Percentiles rank a stretch among this genome's conserved stretches.
phyloP scores from a whole-genome alignment of 139 green algal species.

The Monoraphidium neglectum region DNA sequence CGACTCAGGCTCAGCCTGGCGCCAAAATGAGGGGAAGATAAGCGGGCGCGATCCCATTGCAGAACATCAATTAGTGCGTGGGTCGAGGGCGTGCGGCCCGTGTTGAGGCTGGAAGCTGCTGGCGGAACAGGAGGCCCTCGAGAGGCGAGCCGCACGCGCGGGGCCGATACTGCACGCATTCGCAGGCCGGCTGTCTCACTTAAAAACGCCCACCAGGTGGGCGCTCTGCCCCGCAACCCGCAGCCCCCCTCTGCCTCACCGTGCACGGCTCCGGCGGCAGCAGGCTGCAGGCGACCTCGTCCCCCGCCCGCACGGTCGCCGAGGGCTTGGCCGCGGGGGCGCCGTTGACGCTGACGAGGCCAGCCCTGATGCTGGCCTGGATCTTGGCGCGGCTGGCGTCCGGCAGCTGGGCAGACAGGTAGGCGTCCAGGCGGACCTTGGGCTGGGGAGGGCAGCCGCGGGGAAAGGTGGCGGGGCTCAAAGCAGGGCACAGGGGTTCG shows the following conservation, averaged over 20 bases:
- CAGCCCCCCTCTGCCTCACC: slow-evolving; percentile 48
- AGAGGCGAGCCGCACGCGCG: no score
- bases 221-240: no score
- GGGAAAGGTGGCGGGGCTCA: no score
- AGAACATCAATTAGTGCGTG: background rate
- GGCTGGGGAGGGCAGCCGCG: slow-evolving; percentile 17
- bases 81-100: no score
- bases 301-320: slow-evolving; percentile 52
- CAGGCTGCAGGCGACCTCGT: slow-evolving; percentile 61
- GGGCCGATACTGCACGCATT: no score
- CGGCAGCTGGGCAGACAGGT: slow-evolving; percentile 47
- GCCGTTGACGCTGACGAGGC: slow-evolving; percentile 71
- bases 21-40: background rate
- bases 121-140: no score
- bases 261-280: slow-evolving; percentile 54
- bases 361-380: slow-evolving; percentile 63
- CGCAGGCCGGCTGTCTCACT: no score
- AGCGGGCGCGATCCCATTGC: background rate
- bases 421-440: slow-evolving; percentile 64
- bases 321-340: slow-evolving; percentile 48
- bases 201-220: no score
- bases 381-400: slow-evolving; percentile 63
- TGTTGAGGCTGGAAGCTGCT: no score
- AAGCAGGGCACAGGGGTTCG: no score
- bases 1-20: slow-evolving; percentile 68